phyloP scores from a whole-genome alignment of 163 green algal genomes.

The Volvox carteri region DNA sequence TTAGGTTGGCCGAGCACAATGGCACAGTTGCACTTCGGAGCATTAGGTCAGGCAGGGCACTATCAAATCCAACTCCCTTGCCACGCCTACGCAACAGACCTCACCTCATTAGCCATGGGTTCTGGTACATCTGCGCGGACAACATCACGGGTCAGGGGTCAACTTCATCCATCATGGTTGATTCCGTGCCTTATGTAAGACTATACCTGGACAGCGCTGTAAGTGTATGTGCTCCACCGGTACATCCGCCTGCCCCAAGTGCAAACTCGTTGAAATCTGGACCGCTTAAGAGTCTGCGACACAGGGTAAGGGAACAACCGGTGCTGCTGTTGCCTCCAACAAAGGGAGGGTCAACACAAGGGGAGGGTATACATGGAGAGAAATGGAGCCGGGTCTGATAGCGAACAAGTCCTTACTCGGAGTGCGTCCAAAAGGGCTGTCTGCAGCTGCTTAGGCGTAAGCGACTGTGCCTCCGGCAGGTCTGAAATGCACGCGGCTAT shows the following conservation, averaged over 20 bases:
- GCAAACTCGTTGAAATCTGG: constrained; percentile 51
- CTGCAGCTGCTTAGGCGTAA: constrained; percentile 70
- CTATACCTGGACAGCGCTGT: constrained; percentile 60
- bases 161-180: neutral
- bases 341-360: too few relatives aligned
- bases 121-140: constrained; percentile 62
- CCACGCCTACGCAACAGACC: too few relatives aligned
- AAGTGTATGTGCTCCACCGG: constrained; percentile 59
- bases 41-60: too few relatives aligned
- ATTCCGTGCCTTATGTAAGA: neutral
- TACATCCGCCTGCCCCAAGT: constrained; percentile 62
- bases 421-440: constrained; percentile 46
- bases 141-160: neutral
- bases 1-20: too few relatives aligned
- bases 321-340: too few relatives aligned
- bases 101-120: constrained; percentile 70
- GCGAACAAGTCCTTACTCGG: neutral
- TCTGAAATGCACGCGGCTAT: constrained; percentile 66
- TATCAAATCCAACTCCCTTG: too few relatives aligned
- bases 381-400: too few relatives aligned
- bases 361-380: too few relatives aligned
- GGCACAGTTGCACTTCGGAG: too few relatives aligned
- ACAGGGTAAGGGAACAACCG: neutral
- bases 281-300: constrained; percentile 57
- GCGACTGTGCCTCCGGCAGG: constrained; percentile 60